Percentiles rank a stretch among this genome's conserved stretches.
phyloP scores from a whole-genome alignment of 1,139 yeast species.

The Debaryomycetaceae sp. region DNA sequence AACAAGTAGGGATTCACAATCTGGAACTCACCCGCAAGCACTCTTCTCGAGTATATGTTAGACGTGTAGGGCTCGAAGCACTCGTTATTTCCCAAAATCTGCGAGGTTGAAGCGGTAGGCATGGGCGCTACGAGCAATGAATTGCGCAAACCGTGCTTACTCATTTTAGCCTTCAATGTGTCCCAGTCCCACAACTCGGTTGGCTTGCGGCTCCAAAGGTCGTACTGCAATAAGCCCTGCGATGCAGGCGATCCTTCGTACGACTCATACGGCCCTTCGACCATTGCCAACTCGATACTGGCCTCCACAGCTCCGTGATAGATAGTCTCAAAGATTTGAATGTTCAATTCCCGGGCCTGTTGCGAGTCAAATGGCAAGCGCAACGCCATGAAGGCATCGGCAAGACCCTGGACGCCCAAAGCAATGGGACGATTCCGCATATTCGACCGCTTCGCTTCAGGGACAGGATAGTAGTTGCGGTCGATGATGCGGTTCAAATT shows the following conservation, averaged over 20 bases:
- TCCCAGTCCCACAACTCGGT: slow-evolving; percentile 53
- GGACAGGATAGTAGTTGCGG: slow-evolving; percentile 46
- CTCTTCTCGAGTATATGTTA: slow-evolving; percentile 49
- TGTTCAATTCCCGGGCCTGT: slow-evolving; percentile 44
- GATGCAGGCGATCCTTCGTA: slow-evolving; percentile 52
- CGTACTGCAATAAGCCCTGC: slow-evolving; percentile 44
- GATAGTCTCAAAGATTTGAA: slow-evolving; percentile 50
- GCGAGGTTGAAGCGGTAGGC: slow-evolving; percentile 60
- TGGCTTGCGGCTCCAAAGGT: slow-evolving; percentile 49
- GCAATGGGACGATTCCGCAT: slow-evolving; percentile 53
- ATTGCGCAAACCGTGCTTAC: slow-evolving; percentile 41
- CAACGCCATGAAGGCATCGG: slow-evolving; percentile 46
- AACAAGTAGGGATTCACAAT: slow-evolving; percentile 47
- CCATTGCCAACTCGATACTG: slow-evolving; percentile 40
- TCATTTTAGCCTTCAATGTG: slow-evolving; percentile 31
- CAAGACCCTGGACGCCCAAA: slow-evolving; percentile 54
- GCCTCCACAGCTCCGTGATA: slow-evolving; percentile 52
- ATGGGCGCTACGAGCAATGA: slow-evolving; percentile 54
- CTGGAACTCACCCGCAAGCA: slow-evolving; percentile 51
- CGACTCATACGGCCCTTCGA: slow-evolving; percentile 37
- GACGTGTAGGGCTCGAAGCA: slow-evolving; percentile 57
- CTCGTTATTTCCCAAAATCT: slow-evolving; percentile 49
- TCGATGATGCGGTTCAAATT: slow-evolving; percentile 49
- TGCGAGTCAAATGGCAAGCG: slow-evolving; percentile 48
- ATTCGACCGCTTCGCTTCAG: slow-evolving; percentile 41